These are phyloP conservation scores for Chlorella sp. DNA, from an alignment of 139 green algal genomes.

Conservation along the genomic window DNA sequence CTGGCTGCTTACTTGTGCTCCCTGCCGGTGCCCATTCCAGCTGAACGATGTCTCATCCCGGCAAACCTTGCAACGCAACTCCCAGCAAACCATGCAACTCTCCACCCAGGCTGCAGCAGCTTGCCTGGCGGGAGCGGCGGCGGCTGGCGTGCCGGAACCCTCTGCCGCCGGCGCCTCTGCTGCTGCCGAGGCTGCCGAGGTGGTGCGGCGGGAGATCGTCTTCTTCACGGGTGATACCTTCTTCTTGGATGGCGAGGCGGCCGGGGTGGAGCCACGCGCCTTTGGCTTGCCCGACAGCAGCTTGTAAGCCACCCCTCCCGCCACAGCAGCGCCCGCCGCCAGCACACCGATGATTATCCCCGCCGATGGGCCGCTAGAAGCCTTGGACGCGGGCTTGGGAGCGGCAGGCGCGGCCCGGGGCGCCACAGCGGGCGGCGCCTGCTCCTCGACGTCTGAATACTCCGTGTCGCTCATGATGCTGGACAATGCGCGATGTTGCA, in stretches of 20 bases:
- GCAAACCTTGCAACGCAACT: neutral
- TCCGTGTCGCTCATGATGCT: conserved; percentile 11
- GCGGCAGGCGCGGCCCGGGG: neutral
- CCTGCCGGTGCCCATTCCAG: neutral
- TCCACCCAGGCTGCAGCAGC: neutral
- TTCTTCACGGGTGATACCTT: neutral
- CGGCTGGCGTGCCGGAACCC: neutral
- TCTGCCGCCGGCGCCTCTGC: conserved; percentile 5
- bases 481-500: neutral
- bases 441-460: conserved; percentile 7
- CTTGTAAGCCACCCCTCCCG: neutral
- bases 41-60: neutral
- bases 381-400: neutral
- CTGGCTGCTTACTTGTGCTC: neutral
- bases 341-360: neutral
- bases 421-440: neutral
- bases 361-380: neutral
- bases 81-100: neutral
- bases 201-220: neutral
- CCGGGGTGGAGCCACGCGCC: neutral
- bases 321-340: neutral
- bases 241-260: neutral
- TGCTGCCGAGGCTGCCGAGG: neutral
- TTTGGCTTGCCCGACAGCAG: neutral
- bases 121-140: neutral